Percentiles rank a stretch among this genome's conserved stretches.
phyloP scores from a whole-genome alignment of 2,329 filamentous ascomycete species.

The Alternaria alternata region DNA sequence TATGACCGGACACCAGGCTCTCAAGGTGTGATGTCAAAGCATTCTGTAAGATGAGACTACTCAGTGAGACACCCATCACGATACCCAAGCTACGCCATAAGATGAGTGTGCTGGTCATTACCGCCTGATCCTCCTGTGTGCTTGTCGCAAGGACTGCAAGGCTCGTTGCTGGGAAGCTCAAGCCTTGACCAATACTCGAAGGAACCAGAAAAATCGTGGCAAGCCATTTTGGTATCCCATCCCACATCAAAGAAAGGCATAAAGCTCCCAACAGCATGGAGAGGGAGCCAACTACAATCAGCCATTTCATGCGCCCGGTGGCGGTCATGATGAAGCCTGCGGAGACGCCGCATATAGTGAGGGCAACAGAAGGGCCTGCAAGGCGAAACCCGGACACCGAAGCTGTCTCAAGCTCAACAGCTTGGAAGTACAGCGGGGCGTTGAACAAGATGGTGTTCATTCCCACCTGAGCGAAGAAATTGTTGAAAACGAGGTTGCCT shows the following conservation, averaged over 20 bases:
- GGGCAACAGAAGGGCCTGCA: slow-evolving; percentile 66
- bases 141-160: slow-evolving; percentile 55
- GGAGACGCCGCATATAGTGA: slow-evolving; percentile 53
- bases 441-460: slow-evolving; percentile 71
- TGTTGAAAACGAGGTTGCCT: slow-evolving; percentile 60
- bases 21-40: slow-evolving; percentile 68
- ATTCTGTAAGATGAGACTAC: slow-evolving; percentile 78
- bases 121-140: slow-evolving; percentile 55
- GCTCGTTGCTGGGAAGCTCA: slow-evolving; percentile 53
- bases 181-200: slow-evolving; percentile 52
- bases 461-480: slow-evolving; percentile 60
- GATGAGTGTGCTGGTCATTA: slow-evolving; percentile 71
- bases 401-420: slow-evolving; percentile 63
- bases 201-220: slow-evolving; percentile 53
- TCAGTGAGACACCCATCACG: slow-evolving; percentile 76
- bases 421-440: slow-evolving; percentile 72
- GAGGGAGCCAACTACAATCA: slow-evolving; percentile 51
- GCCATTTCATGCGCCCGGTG: slow-evolving; percentile 54
- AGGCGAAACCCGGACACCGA: slow-evolving; percentile 77
- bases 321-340: slow-evolving; percentile 56
- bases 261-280: slow-evolving; percentile 50
- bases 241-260: slow-evolving; percentile 48
- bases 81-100: slow-evolving; percentile 76
- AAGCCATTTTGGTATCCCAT: slow-evolving; percentile 51
- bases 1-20: slow-evolving; percentile 64